Evolutionary conservation across 805 yeast genomes (phyloP), one percentile per base, ranked within the genome.

Genomic region (Wickerhamiella sorbophila): DNA sequence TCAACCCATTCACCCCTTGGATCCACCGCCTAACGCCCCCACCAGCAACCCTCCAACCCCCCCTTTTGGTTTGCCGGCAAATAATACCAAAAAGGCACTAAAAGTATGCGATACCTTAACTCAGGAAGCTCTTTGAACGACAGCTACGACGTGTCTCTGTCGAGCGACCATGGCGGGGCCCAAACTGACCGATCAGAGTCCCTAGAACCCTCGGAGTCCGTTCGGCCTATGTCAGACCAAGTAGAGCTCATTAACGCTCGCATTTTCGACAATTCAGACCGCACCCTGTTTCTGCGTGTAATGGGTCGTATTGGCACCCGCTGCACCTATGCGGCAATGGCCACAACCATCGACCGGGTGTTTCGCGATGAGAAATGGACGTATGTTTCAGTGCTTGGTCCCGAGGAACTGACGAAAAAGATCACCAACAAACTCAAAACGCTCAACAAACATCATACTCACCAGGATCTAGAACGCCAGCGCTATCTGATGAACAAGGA

Each of bases 221-320:
- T 24, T 6, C 29, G 29, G 12, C 29, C 29, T 6, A 6, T 24
- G 29, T 8, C 6, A 6, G 29, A 24, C 29, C 29, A 24, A 12
- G 12, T 24, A 3, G 37, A 34, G 12, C 37, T 21, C n/a, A 9
- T 26, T 3, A 20, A n/a, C 24, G 17, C n/a, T 3, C 37, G 37
- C 12, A 27, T 34, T 3, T 34, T 34, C 14, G 24, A 19, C 14
- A 34, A 34, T 5, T 10, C 27, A 8, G 37, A 20, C 17, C 24
- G 20, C 12, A 17, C 37, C 24, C n/a, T 34, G 15, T 19, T 34
- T 19, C n/a, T 34, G 9, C 27, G 37, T n/a, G 26, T 34, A 5
- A 34, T 34, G 37, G 20, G 19, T 17, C 37, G 17, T n/a, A 34
- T 21, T 5, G 37, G 37, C 26, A 18, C 24, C 26, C 22, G 37